Evolutionary conservation across 768 basidiomycete genomes (phyloP).

Genomic region (Lentinula boryana): DNA sequence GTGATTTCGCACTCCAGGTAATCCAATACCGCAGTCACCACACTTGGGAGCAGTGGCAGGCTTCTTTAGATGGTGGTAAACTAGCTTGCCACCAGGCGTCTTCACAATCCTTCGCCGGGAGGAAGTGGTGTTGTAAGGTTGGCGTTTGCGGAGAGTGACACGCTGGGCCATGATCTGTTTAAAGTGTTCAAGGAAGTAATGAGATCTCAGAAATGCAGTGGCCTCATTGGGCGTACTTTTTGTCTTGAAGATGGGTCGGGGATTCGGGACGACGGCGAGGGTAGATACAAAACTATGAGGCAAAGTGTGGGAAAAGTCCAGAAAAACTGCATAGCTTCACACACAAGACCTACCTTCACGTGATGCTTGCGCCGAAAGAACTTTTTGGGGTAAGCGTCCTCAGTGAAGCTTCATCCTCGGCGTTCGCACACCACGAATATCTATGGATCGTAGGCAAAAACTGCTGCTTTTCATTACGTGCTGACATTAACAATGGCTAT

Average conservation of each 20-base stretch:
- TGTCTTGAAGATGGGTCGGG: slow-evolving; percentile 1
- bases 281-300: not conserved
- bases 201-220: slow-evolving; percentile 32
- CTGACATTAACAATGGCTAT: no score
- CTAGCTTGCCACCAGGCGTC: slow-evolving; percentile 97
- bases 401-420: no score
- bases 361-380: not conserved
- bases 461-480: no score
- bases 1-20: slow-evolving; percentile 76
- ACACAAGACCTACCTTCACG: not conserved
- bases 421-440: no score
- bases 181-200: slow-evolving; percentile 9
- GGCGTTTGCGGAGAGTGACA: slow-evolving; percentile 98
- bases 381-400: no score
- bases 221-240: slow-evolving; percentile 31
- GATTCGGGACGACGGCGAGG: not conserved
- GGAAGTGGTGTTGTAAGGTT: slow-evolving; percentile 96
- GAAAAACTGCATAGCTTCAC: not conserved
- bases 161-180: slow-evolving; percentile 85
- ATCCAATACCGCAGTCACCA: slow-evolving; percentile 94
- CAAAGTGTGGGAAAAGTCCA: not conserved
- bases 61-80: slow-evolving; percentile 98
- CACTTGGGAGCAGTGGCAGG: slow-evolving; percentile 88
- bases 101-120: slow-evolving; percentile 93
- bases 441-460: no score